These are phyloP conservation scores for Piromyces finnis DNA, from an alignment of 192 early-diverging fungal genomes.

Conservation along the genomic window DNA sequence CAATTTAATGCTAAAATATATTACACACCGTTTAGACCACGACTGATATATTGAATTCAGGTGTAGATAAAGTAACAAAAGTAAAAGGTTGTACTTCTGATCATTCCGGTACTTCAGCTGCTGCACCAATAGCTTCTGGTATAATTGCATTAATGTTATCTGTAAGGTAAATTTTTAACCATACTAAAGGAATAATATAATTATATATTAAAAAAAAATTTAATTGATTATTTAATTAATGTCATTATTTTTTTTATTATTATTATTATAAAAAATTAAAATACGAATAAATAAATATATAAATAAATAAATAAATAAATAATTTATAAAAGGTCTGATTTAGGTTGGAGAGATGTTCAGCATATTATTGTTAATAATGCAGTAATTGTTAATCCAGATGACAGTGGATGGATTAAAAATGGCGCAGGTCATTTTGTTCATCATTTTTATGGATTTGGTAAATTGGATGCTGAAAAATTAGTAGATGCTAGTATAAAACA, in stretches of 20 bases:
- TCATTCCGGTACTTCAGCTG: conserved; percentile 90
- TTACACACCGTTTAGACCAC: too few relatives aligned
- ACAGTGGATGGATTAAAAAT: conserved; percentile 54
- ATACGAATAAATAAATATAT: too few relatives aligned
- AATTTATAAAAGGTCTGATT: conserved; percentile 54
- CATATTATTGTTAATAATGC: conserved; percentile 64
- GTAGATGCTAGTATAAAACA: conserved; percentile 31
- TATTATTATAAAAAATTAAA: too few relatives aligned
- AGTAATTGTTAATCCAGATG: conserved; percentile 43
- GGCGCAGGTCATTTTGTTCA: conserved; percentile 59
- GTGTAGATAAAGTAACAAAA: not conserved
- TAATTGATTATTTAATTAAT: too few relatives aligned
- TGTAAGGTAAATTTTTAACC: too few relatives aligned
- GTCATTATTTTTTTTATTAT: too few relatives aligned
- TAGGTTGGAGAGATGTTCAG: conserved; percentile 89
- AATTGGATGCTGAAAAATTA: conserved; percentile 61
- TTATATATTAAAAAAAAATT: too few relatives aligned
- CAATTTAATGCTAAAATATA: too few relatives aligned
- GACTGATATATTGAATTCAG: not conserved
- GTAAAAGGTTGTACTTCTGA: conserved; percentile 35
- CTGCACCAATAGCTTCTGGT: conserved; percentile 82
- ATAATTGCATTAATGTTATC: conserved; percentile 68
- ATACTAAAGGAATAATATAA: too few relatives aligned
- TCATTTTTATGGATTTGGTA: conserved; percentile 90
- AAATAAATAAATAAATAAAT: too few relatives aligned